Conservation (phyloP, 164 flowering plant species). For the Akebia trifoliata region DNA sequence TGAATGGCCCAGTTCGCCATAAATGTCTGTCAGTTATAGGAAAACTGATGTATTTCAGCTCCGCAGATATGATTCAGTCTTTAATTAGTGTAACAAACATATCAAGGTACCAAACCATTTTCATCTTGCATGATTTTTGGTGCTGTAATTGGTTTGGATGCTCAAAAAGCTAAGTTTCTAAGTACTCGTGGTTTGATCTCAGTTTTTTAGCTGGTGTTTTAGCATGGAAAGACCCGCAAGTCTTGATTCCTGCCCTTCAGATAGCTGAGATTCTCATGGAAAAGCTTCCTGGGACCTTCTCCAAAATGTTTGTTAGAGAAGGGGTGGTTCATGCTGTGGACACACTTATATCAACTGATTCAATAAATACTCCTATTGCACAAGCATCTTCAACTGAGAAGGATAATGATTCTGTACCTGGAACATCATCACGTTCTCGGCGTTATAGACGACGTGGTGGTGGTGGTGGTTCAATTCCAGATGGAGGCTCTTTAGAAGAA, state of each 20-base stretch:
- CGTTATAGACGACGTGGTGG: conserved; percentile 71
- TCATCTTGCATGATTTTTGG: neutral
- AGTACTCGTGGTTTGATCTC: conserved; percentile 13
- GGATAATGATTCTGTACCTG: conserved; percentile 61
- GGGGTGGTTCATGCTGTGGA: conserved; percentile 98
- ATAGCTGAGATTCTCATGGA: conserved; percentile 96
- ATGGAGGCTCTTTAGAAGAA: conserved; percentile 57
- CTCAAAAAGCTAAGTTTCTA: neutral
- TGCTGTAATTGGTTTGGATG: neutral
- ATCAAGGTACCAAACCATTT: conserved; percentile 53
- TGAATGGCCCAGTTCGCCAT: conserved; percentile 93
- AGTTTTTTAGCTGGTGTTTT: conserved; percentile 95
- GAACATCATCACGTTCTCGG: conserved; percentile 69
- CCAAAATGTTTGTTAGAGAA: conserved; percentile 93
- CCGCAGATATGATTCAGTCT: conserved; percentile 83
- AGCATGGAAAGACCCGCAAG: conserved; percentile 99
- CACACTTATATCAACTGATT: conserved; percentile 47
- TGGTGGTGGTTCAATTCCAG: conserved; percentile 50
- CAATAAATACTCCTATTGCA: conserved; percentile 25
- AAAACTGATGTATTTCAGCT: conserved; percentile 93
- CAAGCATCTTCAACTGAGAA: conserved; percentile 55
- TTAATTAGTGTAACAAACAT: conserved; percentile 68
- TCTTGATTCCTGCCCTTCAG: conserved; percentile 86
- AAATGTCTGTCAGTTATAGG: conserved; percentile 94
- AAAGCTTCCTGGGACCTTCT: conserved; percentile 86